Evolutionary conservation across 2,329 filamentous ascomycete species (phyloP).

Genomic region (Plenodomus lindquistii): DNA sequence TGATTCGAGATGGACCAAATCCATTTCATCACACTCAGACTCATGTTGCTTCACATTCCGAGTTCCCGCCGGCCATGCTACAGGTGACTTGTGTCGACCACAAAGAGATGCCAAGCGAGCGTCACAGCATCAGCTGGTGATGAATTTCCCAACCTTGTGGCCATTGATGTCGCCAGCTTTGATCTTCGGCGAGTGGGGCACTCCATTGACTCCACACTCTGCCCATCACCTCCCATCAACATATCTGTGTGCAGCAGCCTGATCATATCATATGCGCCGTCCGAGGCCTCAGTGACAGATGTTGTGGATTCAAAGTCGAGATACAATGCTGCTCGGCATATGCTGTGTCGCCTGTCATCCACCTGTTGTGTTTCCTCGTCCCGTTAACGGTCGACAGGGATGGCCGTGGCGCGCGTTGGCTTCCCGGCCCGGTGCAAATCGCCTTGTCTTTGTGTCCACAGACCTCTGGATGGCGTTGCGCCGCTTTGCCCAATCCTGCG

Average conservation of each 20-base stretch:
- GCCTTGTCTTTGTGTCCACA: slow-evolving; percentile 19
- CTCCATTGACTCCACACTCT: slow-evolving; percentile 12
- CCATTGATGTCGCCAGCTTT: not conserved
- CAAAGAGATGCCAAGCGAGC: not conserved
- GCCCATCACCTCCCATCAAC: not conserved
- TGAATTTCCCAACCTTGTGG: not conserved
- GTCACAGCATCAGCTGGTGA: not conserved
- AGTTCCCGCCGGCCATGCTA: not conserved
- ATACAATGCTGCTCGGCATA: slow-evolving; percentile 25
- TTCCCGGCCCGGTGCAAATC: slow-evolving; percentile 34
- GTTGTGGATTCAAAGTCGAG: slow-evolving; percentile 15
- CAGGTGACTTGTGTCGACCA: not conserved
- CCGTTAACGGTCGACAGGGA: slow-evolving; percentile 32
- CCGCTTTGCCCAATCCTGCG: slow-evolving; percentile 16
- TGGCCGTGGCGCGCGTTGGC: slow-evolving; percentile 24
- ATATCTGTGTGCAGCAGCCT: not conserved
- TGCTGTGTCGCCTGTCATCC: slow-evolving; percentile 38
- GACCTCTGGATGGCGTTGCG: slow-evolving; percentile 16
- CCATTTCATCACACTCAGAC: not conserved
- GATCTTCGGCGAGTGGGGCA: not conserved
- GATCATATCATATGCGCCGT: slow-evolving; percentile 15
- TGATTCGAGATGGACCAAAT: slow-evolving; percentile 5
- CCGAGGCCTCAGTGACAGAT: slow-evolving; percentile 9
- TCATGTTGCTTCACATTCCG: not conserved
- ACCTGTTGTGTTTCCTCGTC: slow-evolving; percentile 23